Base-by-base conservation (phyloP, 1,284 basidiomycete species). In the Ustilago vetiveriae region DNA sequence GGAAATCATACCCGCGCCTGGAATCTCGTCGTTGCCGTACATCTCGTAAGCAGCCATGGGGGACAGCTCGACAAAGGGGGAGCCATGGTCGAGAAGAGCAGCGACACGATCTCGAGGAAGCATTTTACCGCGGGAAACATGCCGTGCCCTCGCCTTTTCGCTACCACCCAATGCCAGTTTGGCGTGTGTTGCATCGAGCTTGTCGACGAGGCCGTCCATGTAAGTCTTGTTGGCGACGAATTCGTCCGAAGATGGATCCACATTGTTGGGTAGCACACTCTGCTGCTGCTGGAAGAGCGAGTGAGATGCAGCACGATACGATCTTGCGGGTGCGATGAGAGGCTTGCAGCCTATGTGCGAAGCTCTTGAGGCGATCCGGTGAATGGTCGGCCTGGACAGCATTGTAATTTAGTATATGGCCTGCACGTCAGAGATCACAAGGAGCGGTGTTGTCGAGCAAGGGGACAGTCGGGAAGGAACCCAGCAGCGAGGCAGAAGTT, bases 61-160 rank as follows among this genome's bases (percentile, higher is more conserved):
- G 2, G 91, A 93, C 5, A 97, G 85, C 81, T 97, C 94, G 23
- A 97, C 84, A 82, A 96, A 97, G 0, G 94, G 92, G 10, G 91
- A 90, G 76, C 90, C 88, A 8, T 90, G 89, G 82, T 97, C 94
- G 27, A 97, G 84, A 14, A 97, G 84, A 6, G 86, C 82, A 3
- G 87, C 84, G 16, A 91, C 92, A 41, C 66, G 69, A 14, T 94
- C 92, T 75, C 93, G 86, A 27, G 91, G 91, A n/a, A 92, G 83
- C 79, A 89, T 88, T 85, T 95, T 95, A 8, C 91, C 91, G 74
- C 88, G 89, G 57, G 86, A 88, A 72, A 86, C 85, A 87, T 92
- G 90, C 53, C 89, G 87, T 76, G 91, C 89, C 44, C 88, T 86
- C 33, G 91, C 90, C 81, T 89, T 91, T 38, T 84, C 69, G 19